Evolutionary conservation across 805 yeast species (phyloP).

Genomic region (Metschnikowia lochheadii): DNA sequence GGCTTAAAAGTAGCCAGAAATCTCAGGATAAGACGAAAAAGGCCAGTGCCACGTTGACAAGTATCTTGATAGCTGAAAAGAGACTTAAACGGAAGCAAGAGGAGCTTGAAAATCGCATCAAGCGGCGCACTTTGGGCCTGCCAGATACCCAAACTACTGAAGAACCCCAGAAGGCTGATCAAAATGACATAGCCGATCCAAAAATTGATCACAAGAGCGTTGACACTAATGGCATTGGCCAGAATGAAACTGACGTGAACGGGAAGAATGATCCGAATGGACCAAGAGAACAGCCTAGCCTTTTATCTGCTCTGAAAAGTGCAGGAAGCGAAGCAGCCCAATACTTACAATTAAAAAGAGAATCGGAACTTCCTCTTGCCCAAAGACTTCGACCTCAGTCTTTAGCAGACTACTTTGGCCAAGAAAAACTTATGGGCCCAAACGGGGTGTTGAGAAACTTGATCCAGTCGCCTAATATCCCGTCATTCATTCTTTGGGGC

Average conservation of each 20-base stretch:
- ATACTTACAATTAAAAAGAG: slow-evolving; percentile 14
- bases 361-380: slow-evolving; percentile 32
- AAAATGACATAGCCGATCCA: too few species aligned
- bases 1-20: slow-evolving; percentile 28
- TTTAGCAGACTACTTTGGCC: slow-evolving; percentile 39
- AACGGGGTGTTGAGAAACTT: slow-evolving; percentile 35
- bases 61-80: slow-evolving; percentile 33
- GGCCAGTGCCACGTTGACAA: slow-evolving; percentile 30
- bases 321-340: not conserved
- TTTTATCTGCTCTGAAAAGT: too few species aligned
- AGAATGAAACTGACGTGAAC: too few species aligned
- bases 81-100: slow-evolving; percentile 20
- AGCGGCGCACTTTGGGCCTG: not conserved
- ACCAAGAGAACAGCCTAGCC: too few species aligned
- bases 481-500: slow-evolving; percentile 43
- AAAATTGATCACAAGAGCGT: too few species aligned
- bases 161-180: not conserved
- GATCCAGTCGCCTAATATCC: slow-evolving; percentile 31
- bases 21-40: slow-evolving; percentile 19
- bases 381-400: slow-evolving; percentile 38
- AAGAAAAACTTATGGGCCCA: slow-evolving; percentile 36
- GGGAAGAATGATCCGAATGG: too few species aligned
- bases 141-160: not conserved
- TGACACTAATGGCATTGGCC: too few species aligned
- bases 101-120: slow-evolving; percentile 12